Base-by-base conservation (phyloP, 352 stramenopile species). In the Globisporangium okanoganense region DNA sequence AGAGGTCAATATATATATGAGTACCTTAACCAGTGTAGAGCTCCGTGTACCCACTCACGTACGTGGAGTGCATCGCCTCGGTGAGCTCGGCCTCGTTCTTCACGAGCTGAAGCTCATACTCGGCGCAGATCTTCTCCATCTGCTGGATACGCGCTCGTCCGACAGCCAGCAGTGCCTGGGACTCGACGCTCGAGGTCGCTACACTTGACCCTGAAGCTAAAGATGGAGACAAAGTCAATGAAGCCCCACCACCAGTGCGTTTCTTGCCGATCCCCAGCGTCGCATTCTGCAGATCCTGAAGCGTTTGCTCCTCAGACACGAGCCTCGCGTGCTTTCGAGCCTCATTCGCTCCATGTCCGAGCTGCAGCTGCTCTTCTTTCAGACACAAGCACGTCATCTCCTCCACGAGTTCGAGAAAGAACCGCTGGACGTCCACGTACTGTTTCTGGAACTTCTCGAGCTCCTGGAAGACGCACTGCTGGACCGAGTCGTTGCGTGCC, bases 31-130 rank as follows among this genome's bases (percentile, higher is more conserved):
- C n/a, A n/a, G n/a, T n/a, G n/a, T n/a, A n/a, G n/a, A n/a, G n/a
- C n/a, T n/a, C n/a, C n/a, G n/a, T n/a, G n/a, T n/a, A n/a, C n/a
- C n/a, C n/a, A n/a, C n/a, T n/a, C n/a, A 43, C 65, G 27, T 58
- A 75, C 68, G 58, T 65, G 1, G 76, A 83, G 58, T 81, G 70
- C 47, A 82, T 73, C 6, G 76, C 76, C 29, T 72, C 64, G 2
- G 75, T 79, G 38, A 87, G 68, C 38, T 84, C 80, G 0, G 60
- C 71, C 36, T 90, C 78, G 20, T 68, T 75, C 1, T 71, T 73
- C 13, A 76, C 58, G 16, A 90, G 69, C 62, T 88, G 80, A 2
- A 56, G 61, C 14, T 90, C 80, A 45, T 90, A 88, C 2, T 55
- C 47, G 1, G 38, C 58, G 47, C 73, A 84, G 29, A 84, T 68